phyloP scores from a whole-genome alignment of 371 early-diverging fungal genomes.

The Phascolomyces articulosus region DNA sequence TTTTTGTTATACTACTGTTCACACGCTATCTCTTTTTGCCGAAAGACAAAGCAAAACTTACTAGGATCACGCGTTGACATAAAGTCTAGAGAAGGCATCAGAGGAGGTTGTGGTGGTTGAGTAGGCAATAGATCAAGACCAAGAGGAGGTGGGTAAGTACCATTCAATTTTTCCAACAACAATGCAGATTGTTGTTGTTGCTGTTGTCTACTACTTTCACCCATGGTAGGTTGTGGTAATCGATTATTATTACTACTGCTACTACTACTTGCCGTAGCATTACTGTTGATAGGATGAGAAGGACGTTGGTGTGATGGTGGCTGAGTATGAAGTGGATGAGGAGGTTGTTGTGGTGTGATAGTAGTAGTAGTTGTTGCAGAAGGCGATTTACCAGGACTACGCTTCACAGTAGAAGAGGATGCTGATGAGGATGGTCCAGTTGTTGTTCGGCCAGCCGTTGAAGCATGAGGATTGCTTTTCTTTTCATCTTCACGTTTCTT shows the following conservation, averaged over 20 bases:
- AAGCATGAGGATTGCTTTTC: neutral
- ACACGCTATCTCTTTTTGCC: too few relatives aligned
- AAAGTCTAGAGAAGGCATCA: slow-evolving; percentile 12
- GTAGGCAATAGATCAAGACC: slow-evolving; percentile 6
- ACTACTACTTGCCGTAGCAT: neutral
- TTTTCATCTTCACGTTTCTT: slow-evolving; percentile 4
- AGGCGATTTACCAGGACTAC: neutral
- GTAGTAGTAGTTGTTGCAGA: neutral
- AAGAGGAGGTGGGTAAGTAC: slow-evolving; percentile 3
- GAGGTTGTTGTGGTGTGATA: neutral
- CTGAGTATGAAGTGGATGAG: too few relatives aligned
- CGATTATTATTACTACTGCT: neutral
- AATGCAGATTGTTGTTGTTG: too few relatives aligned
- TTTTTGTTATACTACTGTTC: too few relatives aligned
- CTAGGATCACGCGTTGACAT: neutral
- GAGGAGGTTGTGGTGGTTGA: slow-evolving; percentile 12
- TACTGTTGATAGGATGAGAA: neutral
- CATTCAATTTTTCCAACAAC: slow-evolving; percentile 18
- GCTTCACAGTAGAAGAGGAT: neutral
- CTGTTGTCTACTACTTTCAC: slow-evolving; percentile 12
- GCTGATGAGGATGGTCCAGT: neutral
- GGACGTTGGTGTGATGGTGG: neutral
- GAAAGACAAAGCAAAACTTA: neutral
- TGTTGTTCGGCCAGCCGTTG: neutral
- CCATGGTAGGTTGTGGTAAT: neutral